A percentile compares a stretch with the other conserved stretches of the same genome.
Conservation (phyloP, 768 basidiomycete genomes). For the Pisolithus microcarpus region DNA sequence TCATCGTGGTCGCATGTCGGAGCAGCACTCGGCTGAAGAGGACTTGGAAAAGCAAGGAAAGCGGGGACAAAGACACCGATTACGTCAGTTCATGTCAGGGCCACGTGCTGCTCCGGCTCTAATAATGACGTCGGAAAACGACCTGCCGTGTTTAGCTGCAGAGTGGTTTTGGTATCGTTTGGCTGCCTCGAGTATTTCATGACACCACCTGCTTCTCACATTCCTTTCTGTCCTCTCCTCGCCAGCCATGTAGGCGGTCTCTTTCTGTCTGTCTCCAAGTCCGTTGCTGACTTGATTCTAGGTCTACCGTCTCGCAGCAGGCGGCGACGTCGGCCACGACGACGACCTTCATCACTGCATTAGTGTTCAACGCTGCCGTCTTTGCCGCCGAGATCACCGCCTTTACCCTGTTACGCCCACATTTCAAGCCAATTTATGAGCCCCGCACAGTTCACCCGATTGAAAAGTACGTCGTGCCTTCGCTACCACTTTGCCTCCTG, state of each 20-base stretch:
- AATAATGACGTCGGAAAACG: background rate
- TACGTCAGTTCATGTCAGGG: too few relatives aligned
- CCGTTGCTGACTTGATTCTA: constrained; percentile 10
- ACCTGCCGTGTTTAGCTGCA: background rate
- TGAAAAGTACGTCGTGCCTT: constrained; percentile 29
- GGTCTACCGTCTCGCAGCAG: constrained; percentile 31
- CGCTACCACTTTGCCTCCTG: background rate
- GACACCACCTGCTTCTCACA: background rate
- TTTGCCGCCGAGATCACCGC: constrained; percentile 62
- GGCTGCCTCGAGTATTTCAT: background rate
- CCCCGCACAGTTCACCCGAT: constrained; percentile 67
- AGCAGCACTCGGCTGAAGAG: background rate
- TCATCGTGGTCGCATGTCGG: background rate
- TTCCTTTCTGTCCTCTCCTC: background rate
- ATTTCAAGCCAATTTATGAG: constrained; percentile 86
- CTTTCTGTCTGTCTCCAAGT: background rate
- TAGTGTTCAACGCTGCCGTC: constrained; percentile 73
- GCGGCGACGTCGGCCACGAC: constrained; percentile 58
- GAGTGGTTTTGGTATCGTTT: background rate
- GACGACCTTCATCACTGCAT: constrained; percentile 72
- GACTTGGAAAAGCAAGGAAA: too few relatives aligned
- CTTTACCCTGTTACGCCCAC: constrained; percentile 79
- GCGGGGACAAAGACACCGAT: too few relatives aligned
- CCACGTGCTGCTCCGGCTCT: background rate
- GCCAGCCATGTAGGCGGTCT: constrained; percentile 14